These are phyloP conservation scores for Boletellus sp. DNA, from an alignment of 768 basidiomycete species.

Conservation along the genomic window DNA sequence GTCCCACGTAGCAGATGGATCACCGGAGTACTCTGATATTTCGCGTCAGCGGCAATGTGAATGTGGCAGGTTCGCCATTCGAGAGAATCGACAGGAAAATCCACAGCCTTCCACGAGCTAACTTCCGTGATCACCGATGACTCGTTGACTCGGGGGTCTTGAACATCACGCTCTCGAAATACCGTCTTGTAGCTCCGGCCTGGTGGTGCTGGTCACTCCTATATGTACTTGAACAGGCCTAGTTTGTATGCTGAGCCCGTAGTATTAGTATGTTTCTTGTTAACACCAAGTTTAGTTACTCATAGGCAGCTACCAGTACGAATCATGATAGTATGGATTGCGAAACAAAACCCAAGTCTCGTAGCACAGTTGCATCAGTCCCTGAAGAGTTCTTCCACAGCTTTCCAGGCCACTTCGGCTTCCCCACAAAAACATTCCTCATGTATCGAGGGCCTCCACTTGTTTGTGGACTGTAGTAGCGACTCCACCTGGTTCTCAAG, in stretches of 20 bases:
- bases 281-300: background rate
- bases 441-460: too few species aligned
- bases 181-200: background rate
- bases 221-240: background rate
- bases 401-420: too few species aligned
- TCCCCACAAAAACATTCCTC: too few species aligned
- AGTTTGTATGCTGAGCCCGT: background rate
- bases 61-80: background rate
- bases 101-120: background rate
- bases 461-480: too few species aligned
- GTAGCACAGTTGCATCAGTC: background rate
- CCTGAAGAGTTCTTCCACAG: too few species aligned
- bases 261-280: background rate
- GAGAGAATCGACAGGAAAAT: background rate
- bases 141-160: background rate
- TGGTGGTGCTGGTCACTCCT: conserved; percentile 1
- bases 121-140: background rate
- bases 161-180: too few species aligned
- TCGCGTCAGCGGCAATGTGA: conserved; percentile 6
- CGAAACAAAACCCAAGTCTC: background rate
- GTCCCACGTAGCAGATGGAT: background rate
- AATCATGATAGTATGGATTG: background rate
- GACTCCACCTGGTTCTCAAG: too few species aligned
- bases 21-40: background rate
- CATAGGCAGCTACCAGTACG: background rate